Conservation (phyloP, 768 basidiomycete species). For the Leccinum pellstonianum region DNA sequence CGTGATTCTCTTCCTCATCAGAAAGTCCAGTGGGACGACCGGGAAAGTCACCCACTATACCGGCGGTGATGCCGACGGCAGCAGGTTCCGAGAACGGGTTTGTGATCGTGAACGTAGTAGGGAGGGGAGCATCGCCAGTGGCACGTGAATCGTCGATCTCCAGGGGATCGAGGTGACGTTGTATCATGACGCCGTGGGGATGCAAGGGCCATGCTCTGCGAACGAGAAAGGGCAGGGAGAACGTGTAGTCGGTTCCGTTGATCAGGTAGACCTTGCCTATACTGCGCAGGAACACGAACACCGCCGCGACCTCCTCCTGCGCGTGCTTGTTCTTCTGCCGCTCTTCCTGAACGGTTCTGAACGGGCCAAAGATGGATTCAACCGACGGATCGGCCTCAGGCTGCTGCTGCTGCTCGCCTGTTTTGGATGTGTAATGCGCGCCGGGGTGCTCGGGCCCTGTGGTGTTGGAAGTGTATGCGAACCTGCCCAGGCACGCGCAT, state of each 20-base stretch:
- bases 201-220: conserved; percentile 74
- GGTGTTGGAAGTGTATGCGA: conserved; percentile 50
- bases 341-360: conserved; percentile 40
- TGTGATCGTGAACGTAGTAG: conserved; percentile 77
- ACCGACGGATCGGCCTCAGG: conserved; percentile 10
- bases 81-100: conserved; percentile 75
- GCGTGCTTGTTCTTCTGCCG: conserved; percentile 37
- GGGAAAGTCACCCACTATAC: conserved; percentile 49
- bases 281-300: conserved; percentile 77
- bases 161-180: conserved; percentile 63
- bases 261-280: conserved; percentile 68
- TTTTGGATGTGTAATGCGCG: conserved; percentile 30
- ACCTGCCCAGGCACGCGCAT: conserved; percentile 74
- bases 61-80: conserved; percentile 64
- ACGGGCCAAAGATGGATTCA: conserved; percentile 42
- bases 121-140: conserved; percentile 68
- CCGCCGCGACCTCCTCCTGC: conserved; percentile 48
- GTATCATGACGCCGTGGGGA: conserved; percentile 79
- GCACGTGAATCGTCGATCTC: conserved; percentile 66
- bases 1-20: conserved; percentile 54
- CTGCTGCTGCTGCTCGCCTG: conserved; percentile 3
- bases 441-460: conserved; percentile 26
- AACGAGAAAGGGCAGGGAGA: conserved; percentile 79
- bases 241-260: conserved; percentile 73
- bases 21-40: conserved; percentile 39